phyloP scores from a whole-genome alignment of 164 flowering plant species.

The Amborella trichopoda region DNA sequence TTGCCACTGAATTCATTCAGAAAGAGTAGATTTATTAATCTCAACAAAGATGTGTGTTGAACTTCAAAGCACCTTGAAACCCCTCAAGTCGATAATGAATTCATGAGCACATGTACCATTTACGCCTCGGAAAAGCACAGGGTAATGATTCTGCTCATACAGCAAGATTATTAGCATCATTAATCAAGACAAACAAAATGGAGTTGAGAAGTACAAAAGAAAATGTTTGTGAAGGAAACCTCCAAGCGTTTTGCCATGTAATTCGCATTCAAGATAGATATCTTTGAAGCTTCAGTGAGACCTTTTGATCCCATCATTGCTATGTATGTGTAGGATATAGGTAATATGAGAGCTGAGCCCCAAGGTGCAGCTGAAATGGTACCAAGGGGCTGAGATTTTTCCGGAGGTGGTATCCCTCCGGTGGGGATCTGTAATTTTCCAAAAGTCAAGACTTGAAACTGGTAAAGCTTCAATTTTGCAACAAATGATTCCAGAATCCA shows the following conservation, averaged over 20 bases:
- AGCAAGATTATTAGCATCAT: neutral
- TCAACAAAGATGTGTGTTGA: too few species aligned
- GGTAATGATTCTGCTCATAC: slow-evolving; percentile 66
- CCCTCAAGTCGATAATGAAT: slow-evolving; percentile 86
- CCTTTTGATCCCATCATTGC: slow-evolving; percentile 99
- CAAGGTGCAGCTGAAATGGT: slow-evolving; percentile 97
- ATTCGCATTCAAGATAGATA: slow-evolving; percentile 89
- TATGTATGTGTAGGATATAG: slow-evolving; percentile 90
- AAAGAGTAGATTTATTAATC: too few species aligned
- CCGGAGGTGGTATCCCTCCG: slow-evolving; percentile 86
- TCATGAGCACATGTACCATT: slow-evolving; percentile 97
- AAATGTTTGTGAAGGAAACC: slow-evolving; percentile 42
- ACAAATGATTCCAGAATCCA: too few species aligned
- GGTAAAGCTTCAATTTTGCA: too few species aligned
- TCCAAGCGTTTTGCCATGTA: slow-evolving; percentile 99
- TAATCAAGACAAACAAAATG: neutral
- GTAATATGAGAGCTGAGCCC: slow-evolving; percentile 98
- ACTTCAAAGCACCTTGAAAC: slow-evolving; percentile 59
- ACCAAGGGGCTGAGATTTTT: slow-evolving; percentile 65
- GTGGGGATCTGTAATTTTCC: slow-evolving; percentile 54
- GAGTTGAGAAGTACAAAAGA: neutral
- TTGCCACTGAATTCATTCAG: too few species aligned
- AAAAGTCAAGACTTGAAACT: too few species aligned
- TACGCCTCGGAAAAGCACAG: slow-evolving; percentile 96
- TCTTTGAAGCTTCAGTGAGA: slow-evolving; percentile 93